Percentiles rank a stretch among this genome's conserved stretches.
Evolutionary conservation across 148 eudicot genomes (phyloP).

Genomic region (Diospyros lotus): DNA sequence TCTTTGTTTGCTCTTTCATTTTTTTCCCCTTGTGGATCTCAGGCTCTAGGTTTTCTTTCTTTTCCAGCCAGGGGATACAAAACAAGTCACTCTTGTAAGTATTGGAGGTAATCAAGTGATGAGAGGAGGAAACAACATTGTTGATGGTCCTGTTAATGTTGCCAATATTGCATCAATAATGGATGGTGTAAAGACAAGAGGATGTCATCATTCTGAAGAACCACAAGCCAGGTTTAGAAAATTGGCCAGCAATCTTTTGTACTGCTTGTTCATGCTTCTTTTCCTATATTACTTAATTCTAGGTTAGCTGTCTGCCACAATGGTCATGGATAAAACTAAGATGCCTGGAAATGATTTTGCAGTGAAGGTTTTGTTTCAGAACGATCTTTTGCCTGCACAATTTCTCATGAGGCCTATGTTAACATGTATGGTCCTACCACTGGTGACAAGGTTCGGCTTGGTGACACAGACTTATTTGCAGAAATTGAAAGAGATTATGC

Average conservation of each 20-base stretch:
- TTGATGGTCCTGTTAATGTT: conserved; percentile 61
- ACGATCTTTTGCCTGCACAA: conserved; percentile 47
- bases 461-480: conserved; percentile 85
- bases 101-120: conserved; percentile 79
- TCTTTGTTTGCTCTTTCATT: not conserved
- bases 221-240: conserved; percentile 52
- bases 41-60: conserved; percentile 12
- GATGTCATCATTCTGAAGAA: conserved; percentile 58
- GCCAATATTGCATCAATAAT: conserved; percentile 44
- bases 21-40: not conserved
- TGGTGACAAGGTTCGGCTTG: conserved; percentile 93
- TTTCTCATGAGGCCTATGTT: conserved; percentile 78
- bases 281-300: not conserved
- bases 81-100: conserved; percentile 70
- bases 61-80: conserved; percentile 89
- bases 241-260: conserved; percentile 8
- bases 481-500: conserved; percentile 84
- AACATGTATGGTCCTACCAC: conserved; percentile 90
- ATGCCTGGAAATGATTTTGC: conserved; percentile 22
- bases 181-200: conserved; percentile 43
- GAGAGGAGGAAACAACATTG: conserved; percentile 81
- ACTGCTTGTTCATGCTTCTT: not conserved
- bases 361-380: conserved; percentile 65
- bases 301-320: not conserved
- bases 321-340: conserved; percentile 7